Evolutionary conservation across 2,329 filamentous ascomycete genomes (phyloP), one percentile per base, ranked within the genome.

Genomic region (Venturia oleaginea): DNA sequence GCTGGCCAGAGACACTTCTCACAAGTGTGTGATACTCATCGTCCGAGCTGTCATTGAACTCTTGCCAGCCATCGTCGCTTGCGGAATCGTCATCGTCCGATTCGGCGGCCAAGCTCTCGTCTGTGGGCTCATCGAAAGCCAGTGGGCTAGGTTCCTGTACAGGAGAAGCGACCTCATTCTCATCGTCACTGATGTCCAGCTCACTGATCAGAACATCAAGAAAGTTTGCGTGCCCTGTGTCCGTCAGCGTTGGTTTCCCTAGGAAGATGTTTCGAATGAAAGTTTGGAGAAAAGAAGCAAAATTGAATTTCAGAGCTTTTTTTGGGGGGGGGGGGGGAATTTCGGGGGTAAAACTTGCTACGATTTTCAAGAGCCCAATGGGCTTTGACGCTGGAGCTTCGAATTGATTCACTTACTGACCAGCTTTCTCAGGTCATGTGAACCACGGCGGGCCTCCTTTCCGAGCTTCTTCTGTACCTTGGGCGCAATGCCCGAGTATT

Each of bases 1-100:
- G 22, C 22, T 22, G 46, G 6, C 61, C 24, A 5, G 61, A 63
- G 19, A 37, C 19, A 32, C 48, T 63, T 22, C 62, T 37, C 22
- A 63, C 43, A 40, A 63, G 61, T n/a, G 62, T 46, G 22, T 57
- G 30, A 38, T 59, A 46, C 19, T 63, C 62, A n/a, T 63, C 62
- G 48, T 63, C 62, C 17, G 43, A 54, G 46, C 11, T 15, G 38
- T 57, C 24, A 15, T 63, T 46, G 24, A 37, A 63, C 32, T 63
- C 62, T 27, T 32, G 51, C 62, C 62, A 63, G 32, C 24, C 48
- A 57, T 63, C 62, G 46, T 54, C 46, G 48, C 30, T 34, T 6
- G 30, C 34, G 13, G 62, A n/a, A 32, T 59, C 62, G 17, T 32
- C 6, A 13, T 46, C 40, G 27, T 38, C 51, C 17, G 19, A 22